Base-by-base conservation (phyloP, 305 asterid species). In the Caryopteris hybrid region DNA sequence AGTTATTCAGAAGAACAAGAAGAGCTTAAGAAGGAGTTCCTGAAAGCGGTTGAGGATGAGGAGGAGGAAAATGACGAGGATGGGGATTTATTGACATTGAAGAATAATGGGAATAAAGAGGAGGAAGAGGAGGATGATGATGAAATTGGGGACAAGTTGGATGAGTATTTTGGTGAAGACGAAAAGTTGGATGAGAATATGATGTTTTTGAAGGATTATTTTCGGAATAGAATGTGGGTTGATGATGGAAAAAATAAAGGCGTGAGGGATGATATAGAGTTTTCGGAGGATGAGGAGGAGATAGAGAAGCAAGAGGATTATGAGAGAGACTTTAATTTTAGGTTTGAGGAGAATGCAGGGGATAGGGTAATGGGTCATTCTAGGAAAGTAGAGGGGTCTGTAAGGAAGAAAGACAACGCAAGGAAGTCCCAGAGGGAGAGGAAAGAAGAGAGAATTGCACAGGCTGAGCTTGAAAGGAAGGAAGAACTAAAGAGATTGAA, bases 401-500 rank as follows among this genome's bases (percentile, higher is more conserved):
- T 93, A 46, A 93, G 97, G 84, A 93, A 90, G 81, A 87, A 80
- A 69, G 78, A 81, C 8, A 85, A 84, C 21, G 76, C 88, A 2
- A 85, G 97, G 79, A 88, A 93, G 79, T 70, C 22, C 25, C 96
- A 93, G 81, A 86, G 96, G 77, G 92, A 87, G 80, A 90, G 96
- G 83, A 90, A 87, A 83, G 93, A 90, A 56, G 94, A 84, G 81
- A 87, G 97, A 69, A 78, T 75, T 73, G 82, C 68, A 1, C 89
- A 74, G 56, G 95, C 88, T 0, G 92, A 87, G 78, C 68, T 76
- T 41, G 95, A 88, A 69, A 76, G 87, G 62, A 84, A 77, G 75
- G 96, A 91, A 72, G 95, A 93, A 82, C 68, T 93, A 64, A 93
- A 93, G 78, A 81, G 88, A 57, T 69, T 93, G 87, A 93, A 93